Percentiles rank a stretch among this genome's conserved stretches.
phyloP scores from a whole-genome alignment of 2,329 filamentous ascomycete genomes.

The Arthrobotrys sphaeroides region DNA sequence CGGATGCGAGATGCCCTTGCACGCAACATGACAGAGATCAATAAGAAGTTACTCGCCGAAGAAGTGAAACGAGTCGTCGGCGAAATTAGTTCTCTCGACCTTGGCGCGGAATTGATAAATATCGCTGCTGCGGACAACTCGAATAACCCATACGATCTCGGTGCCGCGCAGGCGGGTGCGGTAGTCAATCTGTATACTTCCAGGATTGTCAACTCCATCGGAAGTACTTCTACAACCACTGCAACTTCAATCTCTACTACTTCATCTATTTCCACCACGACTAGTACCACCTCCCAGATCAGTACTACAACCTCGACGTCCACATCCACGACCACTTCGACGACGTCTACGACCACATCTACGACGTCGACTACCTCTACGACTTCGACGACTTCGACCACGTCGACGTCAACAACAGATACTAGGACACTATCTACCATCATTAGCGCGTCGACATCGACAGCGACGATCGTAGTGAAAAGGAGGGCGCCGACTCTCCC shows the following conservation, averaged over 20 bases:
- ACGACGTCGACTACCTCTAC: conserved; percentile 23
- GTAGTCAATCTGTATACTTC: conserved; percentile 38
- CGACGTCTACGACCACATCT: conserved; percentile 17
- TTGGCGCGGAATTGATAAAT: conserved; percentile 32
- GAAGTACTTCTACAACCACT: conserved; percentile 17
- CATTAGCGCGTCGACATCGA: conserved; percentile 33
- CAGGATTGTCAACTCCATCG: conserved; percentile 15
- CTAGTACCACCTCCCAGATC: conserved; percentile 10
- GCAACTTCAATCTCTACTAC: conserved; percentile 13
- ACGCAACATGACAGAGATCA: conserved; percentile 38
- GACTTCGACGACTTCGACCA: conserved; percentile 19
- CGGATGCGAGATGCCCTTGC: conserved; percentile 30
- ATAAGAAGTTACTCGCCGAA: conserved; percentile 20
- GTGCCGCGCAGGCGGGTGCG: conserved; percentile 13
- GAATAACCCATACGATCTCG: conserved; percentile 42
- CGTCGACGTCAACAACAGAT: not conserved
- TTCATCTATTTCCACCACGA: conserved; percentile 6
- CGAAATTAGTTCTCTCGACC: conserved; percentile 27
- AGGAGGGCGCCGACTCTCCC: conserved; percentile 4
- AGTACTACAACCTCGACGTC: conserved; percentile 21
- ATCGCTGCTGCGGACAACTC: conserved; percentile 36
- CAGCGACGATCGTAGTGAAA: conserved; percentile 20
- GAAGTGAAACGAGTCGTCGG: conserved; percentile 38
- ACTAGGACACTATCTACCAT: conserved; percentile 42
- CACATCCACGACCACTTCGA: conserved; percentile 22